Conservation (phyloP, 2,329 filamentous ascomycete genomes). For the Cladophialophora carrionii region DNA sequence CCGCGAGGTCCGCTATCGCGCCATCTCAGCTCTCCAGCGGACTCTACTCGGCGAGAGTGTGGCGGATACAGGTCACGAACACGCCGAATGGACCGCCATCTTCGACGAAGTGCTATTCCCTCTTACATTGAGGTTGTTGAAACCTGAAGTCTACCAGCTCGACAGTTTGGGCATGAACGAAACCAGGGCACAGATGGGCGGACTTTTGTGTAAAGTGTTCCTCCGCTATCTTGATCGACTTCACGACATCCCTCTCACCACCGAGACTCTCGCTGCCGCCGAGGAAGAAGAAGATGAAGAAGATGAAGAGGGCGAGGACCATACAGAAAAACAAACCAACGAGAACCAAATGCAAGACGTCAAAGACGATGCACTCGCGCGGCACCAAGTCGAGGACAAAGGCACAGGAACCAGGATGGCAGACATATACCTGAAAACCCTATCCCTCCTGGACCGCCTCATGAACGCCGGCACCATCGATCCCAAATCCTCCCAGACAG, state of each 20-base stretch:
- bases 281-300: conserved; percentile 4
- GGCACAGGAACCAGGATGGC: conserved; percentile 59
- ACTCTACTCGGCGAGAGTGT: conserved; percentile 83
- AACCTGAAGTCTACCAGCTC: conserved; percentile 90
- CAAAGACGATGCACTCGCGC: not conserved
- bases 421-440: conserved; percentile 81
- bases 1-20: conserved; percentile 86
- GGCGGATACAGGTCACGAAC: conserved; percentile 28
- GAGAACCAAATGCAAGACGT: not conserved
- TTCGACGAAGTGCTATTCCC: conserved; percentile 94
- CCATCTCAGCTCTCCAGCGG: conserved; percentile 82
- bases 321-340: not conserved
- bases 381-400: not conserved
- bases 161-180: conserved; percentile 94
- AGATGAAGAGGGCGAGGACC: not conserved
- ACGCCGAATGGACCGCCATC: conserved; percentile 87
- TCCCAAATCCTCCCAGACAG: conserved; percentile 24
- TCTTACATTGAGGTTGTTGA: conserved; percentile 80
- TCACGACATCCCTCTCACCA: conserved; percentile 73
- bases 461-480: conserved; percentile 68
- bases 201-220: conserved; percentile 91
- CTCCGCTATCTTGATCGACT: conserved; percentile 87
- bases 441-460: conserved; percentile 91
- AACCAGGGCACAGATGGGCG: conserved; percentile 88
- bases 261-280: not conserved